A percentile compares a stretch with the other conserved stretches of the same genome.
Evolutionary conservation across 805 yeast species (phyloP).

Genomic region (Lipomyces yamanashiensis): DNA sequence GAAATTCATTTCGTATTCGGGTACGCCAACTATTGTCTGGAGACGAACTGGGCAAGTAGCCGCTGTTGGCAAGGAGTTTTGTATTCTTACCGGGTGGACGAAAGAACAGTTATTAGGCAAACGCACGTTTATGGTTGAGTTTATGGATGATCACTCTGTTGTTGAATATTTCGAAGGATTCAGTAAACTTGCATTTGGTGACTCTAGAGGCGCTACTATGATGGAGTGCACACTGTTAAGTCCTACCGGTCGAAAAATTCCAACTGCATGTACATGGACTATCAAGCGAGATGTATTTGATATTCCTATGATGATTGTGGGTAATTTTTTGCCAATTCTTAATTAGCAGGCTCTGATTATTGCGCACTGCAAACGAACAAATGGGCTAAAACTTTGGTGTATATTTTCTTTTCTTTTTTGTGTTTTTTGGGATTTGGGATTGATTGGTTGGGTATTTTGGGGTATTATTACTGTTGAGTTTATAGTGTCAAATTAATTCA

Average conservation of each 20-base stretch:
- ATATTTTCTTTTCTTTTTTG: background rate
- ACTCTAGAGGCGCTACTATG: conserved; percentile 86
- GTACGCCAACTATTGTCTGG: conserved; percentile 96
- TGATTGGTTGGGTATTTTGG: background rate
- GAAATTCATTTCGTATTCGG: conserved; percentile 78
- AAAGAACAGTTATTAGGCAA: conserved; percentile 67
- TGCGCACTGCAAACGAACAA: background rate
- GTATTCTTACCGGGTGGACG: conserved; percentile 89
- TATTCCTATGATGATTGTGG: conserved; percentile 95
- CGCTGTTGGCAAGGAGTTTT: conserved; percentile 92
- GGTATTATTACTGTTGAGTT: background rate
- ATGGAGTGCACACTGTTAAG: conserved; percentile 80
- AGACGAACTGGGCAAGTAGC: conserved; percentile 94
- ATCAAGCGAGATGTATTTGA: conserved; percentile 94
- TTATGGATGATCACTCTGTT: conserved; percentile 82
- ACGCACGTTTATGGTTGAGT: conserved; percentile 65
- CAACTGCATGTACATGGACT: conserved; percentile 90
- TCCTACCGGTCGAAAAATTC: conserved; percentile 51
- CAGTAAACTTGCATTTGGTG: conserved; percentile 85
- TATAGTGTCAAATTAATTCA: no score
- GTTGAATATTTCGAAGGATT: conserved; percentile 86
- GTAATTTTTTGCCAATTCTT: conserved; percentile 82
- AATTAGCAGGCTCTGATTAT: conserved; percentile 28
- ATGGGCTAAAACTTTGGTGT: background rate
- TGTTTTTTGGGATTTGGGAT: background rate